Evolutionary conservation across 306 rosid species (phyloP).

Genomic region (Vigna hirtella): DNA sequence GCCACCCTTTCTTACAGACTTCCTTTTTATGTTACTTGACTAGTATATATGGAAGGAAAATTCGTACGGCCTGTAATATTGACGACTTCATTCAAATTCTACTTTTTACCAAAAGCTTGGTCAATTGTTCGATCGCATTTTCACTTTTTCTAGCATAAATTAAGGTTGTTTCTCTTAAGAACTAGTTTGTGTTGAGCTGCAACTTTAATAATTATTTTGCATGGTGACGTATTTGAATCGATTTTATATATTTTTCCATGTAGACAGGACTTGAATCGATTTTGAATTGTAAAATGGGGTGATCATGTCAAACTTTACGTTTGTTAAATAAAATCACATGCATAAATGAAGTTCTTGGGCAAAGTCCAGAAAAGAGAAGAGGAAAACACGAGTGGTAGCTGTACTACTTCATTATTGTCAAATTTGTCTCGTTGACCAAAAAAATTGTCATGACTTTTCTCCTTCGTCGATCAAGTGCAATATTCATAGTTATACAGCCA

Average conservation of each 20-base stretch:
- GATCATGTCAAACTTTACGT: slow-evolving; percentile 43
- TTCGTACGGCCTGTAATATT: slow-evolving; percentile 34
- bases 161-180: slow-evolving; percentile 17
- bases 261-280: slow-evolving; percentile 31
- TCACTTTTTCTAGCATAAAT: neutral
- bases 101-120: slow-evolving; percentile 25
- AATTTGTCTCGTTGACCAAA: neutral
- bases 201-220: neutral
- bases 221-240: neutral
- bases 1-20: slow-evolving; percentile 26
- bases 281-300: slow-evolving; percentile 31
- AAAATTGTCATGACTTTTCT: neutral
- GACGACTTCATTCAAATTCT: slow-evolving; percentile 37
- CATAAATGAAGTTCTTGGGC: slow-evolving; percentile 27
- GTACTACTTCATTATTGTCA: neutral
- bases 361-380: neutral
- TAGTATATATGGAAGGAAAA: slow-evolving; percentile 16
- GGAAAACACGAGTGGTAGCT: neutral
- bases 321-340: slow-evolving; percentile 24
- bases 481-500: neutral
- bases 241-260: neutral
- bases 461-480: neutral
- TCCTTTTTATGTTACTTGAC: slow-evolving; percentile 36
- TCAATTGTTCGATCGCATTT: slow-evolving; percentile 35
- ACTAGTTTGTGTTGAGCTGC: neutral